Evolutionary conservation across 2,329 filamentous ascomycete genomes (phyloP), one percentile per base, ranked within the genome.

Genomic region (Alternaria infectoria): DNA sequence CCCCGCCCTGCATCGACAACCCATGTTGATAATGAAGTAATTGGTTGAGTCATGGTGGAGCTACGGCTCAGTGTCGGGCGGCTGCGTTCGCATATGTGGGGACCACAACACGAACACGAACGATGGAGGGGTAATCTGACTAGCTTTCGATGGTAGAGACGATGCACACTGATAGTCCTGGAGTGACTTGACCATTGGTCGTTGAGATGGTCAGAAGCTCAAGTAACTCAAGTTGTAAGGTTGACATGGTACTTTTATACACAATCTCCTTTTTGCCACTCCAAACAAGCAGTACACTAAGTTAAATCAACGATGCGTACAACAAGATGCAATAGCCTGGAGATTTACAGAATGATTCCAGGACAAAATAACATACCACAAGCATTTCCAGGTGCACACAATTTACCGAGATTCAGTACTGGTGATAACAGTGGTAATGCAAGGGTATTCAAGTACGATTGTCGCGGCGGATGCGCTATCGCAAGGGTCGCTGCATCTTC

Each of bases 401-500:
- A n/a, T 36, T 4, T 36, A 3, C n/a, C 1, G 7, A 45, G 4
- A 45, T 6, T 9, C 8, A 8, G 19, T 32, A 15, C 11, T 9
- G 4, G 23, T 10, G 25, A 9, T 2, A 10, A 17, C 3, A 23
- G 3, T 6, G 15, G 55, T 15, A 36, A 19, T 10, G 19, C 17
- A 25, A 17, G n/a, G 10, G 10, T 8, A 9, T 25, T 7, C 13
- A 44, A 43, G 13, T 54, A 28, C 59, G 36, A 64, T 64, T 51
- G 47, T 59, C 45, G 46, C 43, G 40, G 40, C 49, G 50, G 26
- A 64, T 64, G 45, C 51, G 32, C 55, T 57, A 64, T 25, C 21
- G 54, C 40, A 32, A 56, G 60, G 64, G 57, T 54, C 61, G 62
- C 52, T 26, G 19, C 57, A 56, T 57, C 51, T 11, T 51, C 51